These are phyloP conservation scores for Aspergillus felis DNA, from an alignment of 2,329 filamentous ascomycete genomes.

Conservation along the genomic window DNA sequence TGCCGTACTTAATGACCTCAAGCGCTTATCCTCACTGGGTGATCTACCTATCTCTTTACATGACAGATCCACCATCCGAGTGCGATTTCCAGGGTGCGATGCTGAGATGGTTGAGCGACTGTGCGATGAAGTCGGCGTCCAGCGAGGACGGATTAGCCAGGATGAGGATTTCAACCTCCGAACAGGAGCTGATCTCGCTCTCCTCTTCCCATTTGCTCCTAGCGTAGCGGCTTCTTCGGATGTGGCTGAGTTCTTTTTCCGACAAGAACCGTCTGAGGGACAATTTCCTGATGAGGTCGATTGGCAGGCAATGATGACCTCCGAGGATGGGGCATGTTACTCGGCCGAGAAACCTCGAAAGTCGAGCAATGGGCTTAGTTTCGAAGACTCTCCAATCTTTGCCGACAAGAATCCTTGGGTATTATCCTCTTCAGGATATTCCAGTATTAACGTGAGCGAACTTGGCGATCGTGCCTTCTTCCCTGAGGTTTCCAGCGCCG, in stretches of 20 bases:
- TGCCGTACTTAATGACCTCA: slow-evolving; percentile 74
- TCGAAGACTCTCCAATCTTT: slow-evolving; percentile 42
- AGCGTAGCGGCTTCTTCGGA: slow-evolving; percentile 47
- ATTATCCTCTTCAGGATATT: slow-evolving; percentile 52
- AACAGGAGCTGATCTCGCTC: slow-evolving; percentile 66
- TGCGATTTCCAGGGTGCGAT: slow-evolving; percentile 90
- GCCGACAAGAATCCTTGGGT: slow-evolving; percentile 51
- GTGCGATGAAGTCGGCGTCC: slow-evolving; percentile 82
- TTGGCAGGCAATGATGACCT: slow-evolving; percentile 57
- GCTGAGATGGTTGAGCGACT: slow-evolving; percentile 74
- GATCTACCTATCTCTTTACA: slow-evolving; percentile 78
- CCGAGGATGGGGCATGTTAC: slow-evolving; percentile 24
- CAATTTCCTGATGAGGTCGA: slow-evolving; percentile 44
- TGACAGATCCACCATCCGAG: slow-evolving; percentile 62
- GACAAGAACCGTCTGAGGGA: slow-evolving; percentile 34
- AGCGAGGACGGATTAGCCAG: slow-evolving; percentile 72
- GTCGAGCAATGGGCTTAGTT: slow-evolving; percentile 31
- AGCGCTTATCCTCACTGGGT: slow-evolving; percentile 70
- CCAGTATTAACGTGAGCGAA: slow-evolving; percentile 55
- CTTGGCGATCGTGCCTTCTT: slow-evolving; percentile 40
- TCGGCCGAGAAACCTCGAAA: slow-evolving; percentile 21
- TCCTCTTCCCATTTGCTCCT: slow-evolving; percentile 84
- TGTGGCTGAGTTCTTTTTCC: slow-evolving; percentile 38
- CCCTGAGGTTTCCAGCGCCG: slow-evolving; percentile 36
- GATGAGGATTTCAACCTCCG: slow-evolving; percentile 70